A percentile compares a stretch with the other conserved stretches of the same genome.
These are phyloP conservation scores for Colletotrichum abscissum DNA, from an alignment of 2,329 filamentous ascomycete genomes.

Conservation along the genomic window DNA sequence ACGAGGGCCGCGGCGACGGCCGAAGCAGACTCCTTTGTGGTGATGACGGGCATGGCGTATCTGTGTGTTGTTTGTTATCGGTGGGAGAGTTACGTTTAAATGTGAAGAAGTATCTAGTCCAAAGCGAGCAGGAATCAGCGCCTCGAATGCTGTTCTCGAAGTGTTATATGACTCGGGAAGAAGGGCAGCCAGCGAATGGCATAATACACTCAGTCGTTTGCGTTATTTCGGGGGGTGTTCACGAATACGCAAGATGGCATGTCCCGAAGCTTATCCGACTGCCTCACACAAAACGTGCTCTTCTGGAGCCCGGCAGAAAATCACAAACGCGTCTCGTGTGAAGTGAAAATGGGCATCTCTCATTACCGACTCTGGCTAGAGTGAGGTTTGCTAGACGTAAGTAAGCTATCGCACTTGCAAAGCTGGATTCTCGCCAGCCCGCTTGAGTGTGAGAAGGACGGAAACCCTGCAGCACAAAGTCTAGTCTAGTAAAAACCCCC, in stretches of 20 bases:
- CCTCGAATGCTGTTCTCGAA: neutral
- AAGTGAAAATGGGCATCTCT: no score
- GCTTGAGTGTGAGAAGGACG: no score
- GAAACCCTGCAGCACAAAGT: no score
- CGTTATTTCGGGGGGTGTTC: constrained; percentile 17
- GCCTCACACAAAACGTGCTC: neutral
- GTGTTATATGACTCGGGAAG: constrained; percentile 13
- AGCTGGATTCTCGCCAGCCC: no score
- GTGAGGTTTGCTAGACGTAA: neutral
- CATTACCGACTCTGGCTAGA: neutral
- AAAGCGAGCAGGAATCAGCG: neutral
- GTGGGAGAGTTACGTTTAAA: neutral
- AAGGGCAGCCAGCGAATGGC: constrained; percentile 8
- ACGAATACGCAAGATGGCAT: neutral
- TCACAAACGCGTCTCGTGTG: no score
- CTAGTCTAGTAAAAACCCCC: no score
- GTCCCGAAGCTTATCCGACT: constrained; percentile 31
- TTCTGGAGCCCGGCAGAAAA: no score
- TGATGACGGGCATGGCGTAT: constrained; percentile 27
- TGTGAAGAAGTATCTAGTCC: neutral
- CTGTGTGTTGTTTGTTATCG: neutral
- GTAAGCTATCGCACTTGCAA: neutral
- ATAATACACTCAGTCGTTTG: constrained; percentile 20
- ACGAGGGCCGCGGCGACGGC: constrained; percentile 27
- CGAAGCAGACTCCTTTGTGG: constrained; percentile 21